Base-by-base conservation (phyloP, 495 filamentous ascomycete species). In the Aspergillus heteromorphus region DNA sequence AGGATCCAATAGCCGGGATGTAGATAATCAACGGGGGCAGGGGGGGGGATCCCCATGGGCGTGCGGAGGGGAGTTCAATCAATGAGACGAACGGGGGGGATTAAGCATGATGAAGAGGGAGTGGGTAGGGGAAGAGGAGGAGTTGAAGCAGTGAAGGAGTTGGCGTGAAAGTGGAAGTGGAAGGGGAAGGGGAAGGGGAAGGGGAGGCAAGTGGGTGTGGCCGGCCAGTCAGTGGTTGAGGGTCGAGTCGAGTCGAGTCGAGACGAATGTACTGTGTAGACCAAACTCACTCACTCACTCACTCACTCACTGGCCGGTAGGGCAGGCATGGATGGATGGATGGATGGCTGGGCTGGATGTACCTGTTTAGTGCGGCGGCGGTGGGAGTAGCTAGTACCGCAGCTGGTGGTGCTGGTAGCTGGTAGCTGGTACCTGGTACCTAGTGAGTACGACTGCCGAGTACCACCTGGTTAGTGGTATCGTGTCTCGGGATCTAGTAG, bases 151-250 rank as follows among this genome's bases (percentile, higher is more conserved):
- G n/a, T n/a, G n/a, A n/a, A n/a, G n/a, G n/a, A n/a, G n/a, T n/a
- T n/a, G n/a, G n/a, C n/a, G n/a, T n/a, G n/a, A n/a, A n/a, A n/a
- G n/a, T n/a, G n/a, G n/a, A n/a, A n/a, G n/a, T n/a, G 57, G 48
- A 57, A 56, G 53, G 48, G 60, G 30, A 57, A 47, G 57, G 52
- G 59, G 55, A 57, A 55, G 56, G 57, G 48, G 40, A 30, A 41
- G 38, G 18, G 23, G 23, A 27, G 23, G 23, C 20, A 34, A n/a
- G n/a, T n/a, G n/a, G n/a, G n/a, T n/a, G 50, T 61, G 45, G 49
- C 55, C 50, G 51, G 48, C 40, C 21, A 25, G 42, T 45, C 21
- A 25, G 42, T 45, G 9, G 8, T 17, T 45, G 25, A 41, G 43
- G 23, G n/a, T n/a, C n/a, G n/a, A n/a, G n/a, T n/a, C n/a, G n/a